A percentile compares a stretch with the other conserved stretches of the same genome.
Conservation (phyloP, 306 rosid species). For the Herpetospermum pedunculosum region DNA sequence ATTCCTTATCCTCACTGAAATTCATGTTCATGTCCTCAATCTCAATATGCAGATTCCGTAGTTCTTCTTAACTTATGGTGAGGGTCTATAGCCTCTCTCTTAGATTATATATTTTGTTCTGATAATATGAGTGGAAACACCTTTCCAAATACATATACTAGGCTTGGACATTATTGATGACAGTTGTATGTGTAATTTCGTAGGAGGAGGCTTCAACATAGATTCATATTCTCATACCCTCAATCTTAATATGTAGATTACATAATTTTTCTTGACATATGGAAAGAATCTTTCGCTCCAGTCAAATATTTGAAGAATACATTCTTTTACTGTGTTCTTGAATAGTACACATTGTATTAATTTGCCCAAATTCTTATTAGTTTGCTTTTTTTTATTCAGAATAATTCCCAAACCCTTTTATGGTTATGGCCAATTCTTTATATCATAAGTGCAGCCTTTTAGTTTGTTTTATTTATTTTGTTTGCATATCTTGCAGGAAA, state of each 20-base stretch:
- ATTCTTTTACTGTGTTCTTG: background rate
- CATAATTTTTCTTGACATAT: background rate
- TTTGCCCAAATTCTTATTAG: background rate
- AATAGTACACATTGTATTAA: background rate
- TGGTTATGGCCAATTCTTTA: background rate
- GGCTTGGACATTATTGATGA: background rate
- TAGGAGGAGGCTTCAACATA: background rate
- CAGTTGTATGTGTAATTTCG: background rate
- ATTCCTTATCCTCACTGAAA: background rate
- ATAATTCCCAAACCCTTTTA: background rate
- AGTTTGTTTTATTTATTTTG: background rate
- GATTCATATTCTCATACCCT: background rate
- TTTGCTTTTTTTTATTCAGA: background rate
- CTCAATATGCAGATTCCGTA: background rate
- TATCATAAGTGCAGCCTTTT: background rate
- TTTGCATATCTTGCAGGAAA: conserved; percentile 17
- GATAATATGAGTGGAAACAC: background rate
- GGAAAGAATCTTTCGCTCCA: background rate
- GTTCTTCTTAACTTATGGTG: background rate
- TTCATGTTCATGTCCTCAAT: background rate
- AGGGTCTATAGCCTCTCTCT: background rate
- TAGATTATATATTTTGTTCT: background rate
- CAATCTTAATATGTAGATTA: background rate
- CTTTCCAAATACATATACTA: background rate
- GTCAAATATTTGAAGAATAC: background rate